A percentile compares a stretch with the other conserved stretches of the same genome.
These are phyloP conservation scores for Xylariales sp. DNA, from an alignment of 2,329 filamentous ascomycete species.

Conservation along the genomic window DNA sequence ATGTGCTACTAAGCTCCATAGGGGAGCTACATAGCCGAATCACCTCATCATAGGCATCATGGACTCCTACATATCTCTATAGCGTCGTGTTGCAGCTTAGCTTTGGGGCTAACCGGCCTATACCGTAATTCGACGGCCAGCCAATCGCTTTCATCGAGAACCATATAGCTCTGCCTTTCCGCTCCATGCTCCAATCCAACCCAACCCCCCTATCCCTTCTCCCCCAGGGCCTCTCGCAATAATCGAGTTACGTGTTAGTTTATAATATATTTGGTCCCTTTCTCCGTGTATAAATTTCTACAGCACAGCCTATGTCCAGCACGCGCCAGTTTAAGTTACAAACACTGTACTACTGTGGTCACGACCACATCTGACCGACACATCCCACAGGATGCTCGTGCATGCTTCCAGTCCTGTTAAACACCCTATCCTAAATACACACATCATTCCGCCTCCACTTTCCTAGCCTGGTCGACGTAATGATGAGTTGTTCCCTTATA, in stretches of 20 bases:
- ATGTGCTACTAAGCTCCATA: not conserved
- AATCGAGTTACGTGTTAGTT: not conserved
- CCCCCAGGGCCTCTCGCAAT: too few species aligned
- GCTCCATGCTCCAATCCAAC: not conserved
- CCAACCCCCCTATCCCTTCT: too few species aligned
- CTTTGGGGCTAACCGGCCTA: not conserved
- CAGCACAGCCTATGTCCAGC: not conserved
- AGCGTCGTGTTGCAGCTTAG: constrained; percentile 4
- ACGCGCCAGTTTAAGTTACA: not conserved
- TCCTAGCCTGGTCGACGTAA: constrained; percentile 26
- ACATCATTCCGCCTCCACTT: constrained; percentile 24
- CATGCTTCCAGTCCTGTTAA: constrained; percentile 5
- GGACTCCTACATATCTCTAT: not conserved
- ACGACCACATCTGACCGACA: not conserved
- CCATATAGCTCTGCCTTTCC: not conserved
- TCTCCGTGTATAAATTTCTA: not conserved
- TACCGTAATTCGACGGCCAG: not conserved
- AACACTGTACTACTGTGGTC: not conserved
- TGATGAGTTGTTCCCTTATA: constrained; percentile 35
- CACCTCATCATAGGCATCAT: constrained; percentile 4
- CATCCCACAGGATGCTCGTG: constrained; percentile 6
- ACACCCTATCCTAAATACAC: not conserved
- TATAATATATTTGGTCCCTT: not conserved
- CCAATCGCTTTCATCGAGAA: not conserved
- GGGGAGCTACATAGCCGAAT: not conserved